Conservation (phyloP, 331 rosid genomes). For the Acacia pycnantha region DNA sequence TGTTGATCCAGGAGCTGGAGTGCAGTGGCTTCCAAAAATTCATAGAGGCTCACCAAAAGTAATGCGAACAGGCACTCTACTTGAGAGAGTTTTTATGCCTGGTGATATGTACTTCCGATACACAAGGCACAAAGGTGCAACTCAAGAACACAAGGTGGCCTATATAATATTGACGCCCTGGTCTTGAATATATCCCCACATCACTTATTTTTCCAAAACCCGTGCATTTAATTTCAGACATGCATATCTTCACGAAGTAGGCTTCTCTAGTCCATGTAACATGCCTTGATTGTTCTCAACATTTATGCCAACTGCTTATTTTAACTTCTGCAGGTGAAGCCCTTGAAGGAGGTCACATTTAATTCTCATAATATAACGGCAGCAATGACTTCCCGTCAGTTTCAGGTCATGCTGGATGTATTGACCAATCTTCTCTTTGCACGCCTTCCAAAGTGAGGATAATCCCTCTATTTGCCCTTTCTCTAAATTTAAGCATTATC, state of each 20-base stretch:
- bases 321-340: conserved; percentile 74
- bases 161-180: conserved; percentile 6
- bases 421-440: conserved; percentile 90
- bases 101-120: conserved; percentile 92
- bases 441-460: conserved; percentile 82
- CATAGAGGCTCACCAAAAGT: conserved; percentile 85
- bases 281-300: conserved; percentile 10
- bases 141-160: conserved; percentile 81
- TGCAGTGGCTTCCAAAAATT: conserved; percentile 98
- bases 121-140: conserved; percentile 94
- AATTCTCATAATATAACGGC: conserved; percentile 84
- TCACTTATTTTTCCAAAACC: not conserved
- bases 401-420: conserved; percentile 91
- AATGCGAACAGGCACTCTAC: conserved; percentile 96
- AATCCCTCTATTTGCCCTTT: conserved; percentile 18
- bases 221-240: not conserved
- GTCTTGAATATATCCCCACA: not conserved
- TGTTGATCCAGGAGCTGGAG: conserved; percentile 98
- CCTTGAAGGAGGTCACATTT: conserved; percentile 88
- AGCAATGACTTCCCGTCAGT: conserved; percentile 96
- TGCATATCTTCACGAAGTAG: conserved; percentile 16
- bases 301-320: conserved; percentile 9
- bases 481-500: not conserved
- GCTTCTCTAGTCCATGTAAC: conserved; percentile 3
- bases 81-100: conserved; percentile 99